Percentiles rank a stretch among this genome's conserved stretches.
Conservation (phyloP, 1,284 basidiomycete genomes). For the Inonotus hispidus region DNA sequence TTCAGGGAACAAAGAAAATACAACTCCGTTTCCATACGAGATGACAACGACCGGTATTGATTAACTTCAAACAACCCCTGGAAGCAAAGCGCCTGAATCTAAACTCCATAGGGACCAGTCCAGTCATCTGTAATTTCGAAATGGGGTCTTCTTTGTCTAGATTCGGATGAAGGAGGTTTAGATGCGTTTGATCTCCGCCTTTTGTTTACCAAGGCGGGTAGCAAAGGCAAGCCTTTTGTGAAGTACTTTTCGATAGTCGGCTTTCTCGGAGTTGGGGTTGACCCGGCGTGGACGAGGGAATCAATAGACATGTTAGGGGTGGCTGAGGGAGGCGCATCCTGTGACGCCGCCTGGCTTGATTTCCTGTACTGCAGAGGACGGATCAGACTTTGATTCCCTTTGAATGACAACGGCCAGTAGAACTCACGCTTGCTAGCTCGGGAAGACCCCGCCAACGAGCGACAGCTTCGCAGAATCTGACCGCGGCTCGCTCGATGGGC, state of each 20-base stretch:
- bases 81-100: background rate
- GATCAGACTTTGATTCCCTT: background rate
- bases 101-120: constrained; percentile 19
- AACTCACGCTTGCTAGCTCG: constrained; percentile 67
- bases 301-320: constrained; percentile 48
- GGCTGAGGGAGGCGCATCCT: constrained; percentile 29
- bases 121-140: constrained; percentile 18
- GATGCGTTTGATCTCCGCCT: constrained; percentile 26
- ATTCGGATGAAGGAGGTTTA: constrained; percentile 8
- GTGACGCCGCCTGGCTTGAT: constrained; percentile 22
- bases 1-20: background rate
- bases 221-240: constrained; percentile 27
- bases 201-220: constrained; percentile 25
- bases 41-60: background rate
- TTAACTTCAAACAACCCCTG: background rate
- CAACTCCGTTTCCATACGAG: background rate
- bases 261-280: constrained; percentile 32
- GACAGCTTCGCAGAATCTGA: constrained; percentile 74
- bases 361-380: background rate
- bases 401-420: background rate
- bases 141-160: constrained; percentile 12
- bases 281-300: constrained; percentile 55
- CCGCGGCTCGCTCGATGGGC: constrained; percentile 69
- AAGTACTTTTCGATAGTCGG: constrained; percentile 41
- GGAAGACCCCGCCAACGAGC: constrained; percentile 76